Evolutionary conservation across 371 early-diverging fungal genomes (phyloP).

Genomic region (Phascolomyces articulosus): DNA sequence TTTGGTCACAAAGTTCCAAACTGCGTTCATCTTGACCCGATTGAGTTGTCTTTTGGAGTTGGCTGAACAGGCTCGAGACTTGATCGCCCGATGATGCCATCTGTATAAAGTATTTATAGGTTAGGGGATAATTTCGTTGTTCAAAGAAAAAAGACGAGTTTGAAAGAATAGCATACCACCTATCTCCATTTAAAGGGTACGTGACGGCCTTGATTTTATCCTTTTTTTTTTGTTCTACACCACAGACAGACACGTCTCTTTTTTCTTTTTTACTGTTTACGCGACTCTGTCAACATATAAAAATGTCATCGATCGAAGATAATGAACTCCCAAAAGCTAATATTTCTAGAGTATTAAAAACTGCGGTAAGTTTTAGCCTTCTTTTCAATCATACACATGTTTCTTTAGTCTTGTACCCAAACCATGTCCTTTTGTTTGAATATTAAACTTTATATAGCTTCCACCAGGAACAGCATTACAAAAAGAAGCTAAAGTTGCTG

Average conservation of each 20-base stretch:
- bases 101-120: no score
- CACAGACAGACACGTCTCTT: background rate
- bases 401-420: no score
- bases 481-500: constrained; percentile 64
- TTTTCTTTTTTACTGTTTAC: background rate
- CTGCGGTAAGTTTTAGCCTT: constrained; percentile 40
- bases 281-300: background rate
- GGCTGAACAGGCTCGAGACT: constrained; percentile 26
- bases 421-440: no score
- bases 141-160: no score
- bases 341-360: constrained; percentile 61
- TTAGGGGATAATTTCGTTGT: background rate
- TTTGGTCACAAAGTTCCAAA: constrained; percentile 40
- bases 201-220: no score
- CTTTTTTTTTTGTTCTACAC: no score
- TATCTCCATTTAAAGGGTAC: no score
- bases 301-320: constrained; percentile 56
- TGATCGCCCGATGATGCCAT: constrained; percentile 10
- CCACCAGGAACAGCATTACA: constrained; percentile 64
- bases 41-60: constrained; percentile 32
- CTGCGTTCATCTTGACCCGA: constrained; percentile 41
- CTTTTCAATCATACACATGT: background rate
- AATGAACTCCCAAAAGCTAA: constrained; percentile 62
- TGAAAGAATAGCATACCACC: no score
- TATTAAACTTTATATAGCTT: constrained; percentile 35